A percentile compares a stretch with the other conserved stretches of the same genome.
Conservation (phyloP, 2,329 filamentous ascomycete species). For the Nothophoma quercina region DNA sequence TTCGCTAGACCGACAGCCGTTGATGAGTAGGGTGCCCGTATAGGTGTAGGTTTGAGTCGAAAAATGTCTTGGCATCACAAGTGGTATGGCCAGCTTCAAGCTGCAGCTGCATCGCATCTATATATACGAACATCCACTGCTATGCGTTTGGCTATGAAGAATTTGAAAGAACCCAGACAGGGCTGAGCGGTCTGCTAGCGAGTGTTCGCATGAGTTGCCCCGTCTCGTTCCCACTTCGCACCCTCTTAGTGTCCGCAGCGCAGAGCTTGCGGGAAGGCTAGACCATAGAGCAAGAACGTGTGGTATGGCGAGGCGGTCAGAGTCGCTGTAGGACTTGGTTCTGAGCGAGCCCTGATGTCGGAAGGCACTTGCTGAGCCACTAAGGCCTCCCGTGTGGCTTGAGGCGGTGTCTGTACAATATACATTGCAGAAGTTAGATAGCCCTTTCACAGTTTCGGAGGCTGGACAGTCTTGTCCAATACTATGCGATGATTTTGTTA, state of each 20-base stretch:
- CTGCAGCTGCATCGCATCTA: too few species aligned
- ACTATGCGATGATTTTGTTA: too few species aligned
- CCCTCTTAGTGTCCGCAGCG: background rate
- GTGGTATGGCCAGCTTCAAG: too few species aligned
- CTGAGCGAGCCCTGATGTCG: background rate
- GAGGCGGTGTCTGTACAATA: background rate
- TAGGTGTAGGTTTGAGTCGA: too few species aligned
- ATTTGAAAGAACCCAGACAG: background rate
- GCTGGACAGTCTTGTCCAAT: too few species aligned
- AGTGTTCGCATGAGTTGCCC: conserved; percentile 1
- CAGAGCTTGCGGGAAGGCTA: background rate
- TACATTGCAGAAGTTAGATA: too few species aligned
- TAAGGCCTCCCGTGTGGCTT: conserved; percentile 9
- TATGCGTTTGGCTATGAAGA: background rate
- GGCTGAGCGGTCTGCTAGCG: background rate
- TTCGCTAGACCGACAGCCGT: too few species aligned
- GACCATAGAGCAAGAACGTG: background rate
- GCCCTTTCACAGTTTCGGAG: too few species aligned
- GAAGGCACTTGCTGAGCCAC: conserved; percentile 5
- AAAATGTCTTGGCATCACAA: too few species aligned
- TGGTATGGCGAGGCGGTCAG: background rate
- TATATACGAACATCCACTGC: too few species aligned
- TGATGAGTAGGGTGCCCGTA: background rate
- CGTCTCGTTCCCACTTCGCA: background rate
- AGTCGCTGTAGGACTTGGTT: background rate